These are phyloP conservation scores for Syzygium aromaticum DNA, from an alignment of 345 rosid species.

Conservation along the genomic window DNA sequence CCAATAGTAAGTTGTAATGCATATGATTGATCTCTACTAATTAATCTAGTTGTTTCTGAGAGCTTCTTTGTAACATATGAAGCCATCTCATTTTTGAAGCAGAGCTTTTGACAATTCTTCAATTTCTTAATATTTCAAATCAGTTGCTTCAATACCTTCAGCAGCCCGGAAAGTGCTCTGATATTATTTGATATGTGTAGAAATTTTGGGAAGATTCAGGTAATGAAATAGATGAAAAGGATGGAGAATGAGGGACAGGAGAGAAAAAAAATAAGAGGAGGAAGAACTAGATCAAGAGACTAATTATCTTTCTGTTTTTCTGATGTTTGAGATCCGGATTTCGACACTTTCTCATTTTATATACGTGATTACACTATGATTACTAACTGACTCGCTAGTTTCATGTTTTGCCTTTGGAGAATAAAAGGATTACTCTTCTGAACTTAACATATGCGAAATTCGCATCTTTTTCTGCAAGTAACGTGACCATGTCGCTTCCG, in stretches of 20 bases:
- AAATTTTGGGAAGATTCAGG: background rate
- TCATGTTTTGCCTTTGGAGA: background rate
- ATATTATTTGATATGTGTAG: background rate
- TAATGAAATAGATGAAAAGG: background rate
- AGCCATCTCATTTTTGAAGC: background rate
- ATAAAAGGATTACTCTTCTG: background rate
- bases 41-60: background rate
- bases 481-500: background rate
- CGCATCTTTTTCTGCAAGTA: background rate
- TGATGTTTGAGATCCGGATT: background rate
- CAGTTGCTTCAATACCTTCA: background rate
- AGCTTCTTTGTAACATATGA: background rate
- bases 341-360: background rate
- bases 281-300: background rate
- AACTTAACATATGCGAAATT: background rate
- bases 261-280: background rate
- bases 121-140: background rate
- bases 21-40: background rate
- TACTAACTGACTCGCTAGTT: background rate
- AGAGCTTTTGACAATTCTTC: background rate
- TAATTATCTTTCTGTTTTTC: background rate
- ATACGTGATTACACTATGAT: background rate
- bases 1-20: background rate
- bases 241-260: background rate
- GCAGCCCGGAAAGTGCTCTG: background rate